These are phyloP conservation scores for Amylostereum chailletii DNA, from an alignment of 1,284 basidiomycete genomes.

Conservation along the genomic window DNA sequence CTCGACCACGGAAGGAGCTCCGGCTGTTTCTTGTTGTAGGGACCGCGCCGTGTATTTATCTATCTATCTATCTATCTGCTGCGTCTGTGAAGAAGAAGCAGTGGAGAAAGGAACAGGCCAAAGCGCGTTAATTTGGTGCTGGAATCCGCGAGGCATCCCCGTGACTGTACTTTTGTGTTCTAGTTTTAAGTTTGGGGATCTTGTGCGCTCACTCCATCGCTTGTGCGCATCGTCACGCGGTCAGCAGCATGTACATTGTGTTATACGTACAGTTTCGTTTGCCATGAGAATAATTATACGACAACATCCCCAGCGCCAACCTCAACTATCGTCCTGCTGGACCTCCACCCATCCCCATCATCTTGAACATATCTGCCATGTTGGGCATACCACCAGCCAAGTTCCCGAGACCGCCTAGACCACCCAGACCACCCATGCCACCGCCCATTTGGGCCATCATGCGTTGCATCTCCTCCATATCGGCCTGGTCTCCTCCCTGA, in stretches of 20 bases:
- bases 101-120: slow-evolving; percentile 29
- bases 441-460: slow-evolving; percentile 86
- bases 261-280: too few species aligned
- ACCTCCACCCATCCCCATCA: slow-evolving; percentile 66
- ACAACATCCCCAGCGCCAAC: too few species aligned
- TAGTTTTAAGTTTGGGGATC: background rate
- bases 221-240: too few species aligned
- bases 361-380: slow-evolving; percentile 73
- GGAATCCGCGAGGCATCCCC: background rate
- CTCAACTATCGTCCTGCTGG: too few species aligned
- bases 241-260: too few species aligned
- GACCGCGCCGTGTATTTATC: too few species aligned
- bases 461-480: slow-evolving; percentile 84
- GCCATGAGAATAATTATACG: too few species aligned
- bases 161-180: background rate
- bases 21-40: too few species aligned
- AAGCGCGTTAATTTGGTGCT: background rate
- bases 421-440: slow-evolving; percentile 51
- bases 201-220: too few species aligned
- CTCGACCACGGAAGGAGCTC: too few species aligned
- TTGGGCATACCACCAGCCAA: slow-evolving; percentile 46
- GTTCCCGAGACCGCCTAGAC: slow-evolving; percentile 45
- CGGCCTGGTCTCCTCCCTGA: slow-evolving; percentile 72
- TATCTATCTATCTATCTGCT: slow-evolving; percentile 22
- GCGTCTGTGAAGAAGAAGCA: slow-evolving; percentile 64